phyloP scores from a whole-genome alignment of 2,329 filamentous ascomycete genomes.

The Knufia fluminis region DNA sequence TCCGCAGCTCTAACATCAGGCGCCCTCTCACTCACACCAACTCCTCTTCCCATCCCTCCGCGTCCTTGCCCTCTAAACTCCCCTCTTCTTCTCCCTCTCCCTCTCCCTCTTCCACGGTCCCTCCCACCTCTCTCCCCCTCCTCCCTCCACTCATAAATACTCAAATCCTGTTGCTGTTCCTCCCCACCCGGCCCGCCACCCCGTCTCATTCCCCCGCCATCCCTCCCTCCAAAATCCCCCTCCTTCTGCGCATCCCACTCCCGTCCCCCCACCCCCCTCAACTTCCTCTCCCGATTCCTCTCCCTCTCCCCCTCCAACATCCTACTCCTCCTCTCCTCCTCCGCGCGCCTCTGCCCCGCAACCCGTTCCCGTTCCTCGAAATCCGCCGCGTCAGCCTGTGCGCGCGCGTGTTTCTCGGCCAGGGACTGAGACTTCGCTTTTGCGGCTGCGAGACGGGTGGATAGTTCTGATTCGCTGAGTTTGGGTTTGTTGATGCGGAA shows the following conservation, averaged over 20 bases:
- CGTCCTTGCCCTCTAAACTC: conserved; percentile 1
- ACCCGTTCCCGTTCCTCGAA: conserved; percentile 56
- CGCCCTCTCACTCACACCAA: conserved; percentile 7
- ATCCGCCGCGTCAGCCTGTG: conserved; percentile 58
- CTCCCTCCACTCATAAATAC: conserved; percentile 20
- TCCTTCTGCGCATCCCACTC: conserved; percentile 57
- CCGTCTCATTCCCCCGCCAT: conserved; percentile 11
- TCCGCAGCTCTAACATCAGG: conserved; percentile 15
- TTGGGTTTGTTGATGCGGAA: conserved; percentile 48
- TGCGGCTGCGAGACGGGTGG: conserved; percentile 51
- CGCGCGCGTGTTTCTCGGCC: conserved; percentile 52
- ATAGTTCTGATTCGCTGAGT: conserved; percentile 56
- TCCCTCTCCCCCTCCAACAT: conserved; percentile 56
- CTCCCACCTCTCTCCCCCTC: conserved; percentile 14
- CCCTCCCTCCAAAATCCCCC: conserved; percentile 35
- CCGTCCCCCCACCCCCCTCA: conserved; percentile 48
- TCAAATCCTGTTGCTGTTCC: conserved; percentile 21
- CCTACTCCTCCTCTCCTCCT: conserved; percentile 43
- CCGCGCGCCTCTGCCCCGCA: conserved; percentile 44
- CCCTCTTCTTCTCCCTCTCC: conserved; percentile 11
- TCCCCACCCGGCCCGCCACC: conserved; percentile 10
- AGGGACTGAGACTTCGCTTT: conserved; percentile 52
- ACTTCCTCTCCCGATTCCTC: conserved; percentile 49
- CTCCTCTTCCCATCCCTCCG: not conserved
- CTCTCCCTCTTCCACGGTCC: conserved; percentile 13